Base-by-base conservation (phyloP, 192 early-diverging fungal species). In the Coemansia furcata region DNA sequence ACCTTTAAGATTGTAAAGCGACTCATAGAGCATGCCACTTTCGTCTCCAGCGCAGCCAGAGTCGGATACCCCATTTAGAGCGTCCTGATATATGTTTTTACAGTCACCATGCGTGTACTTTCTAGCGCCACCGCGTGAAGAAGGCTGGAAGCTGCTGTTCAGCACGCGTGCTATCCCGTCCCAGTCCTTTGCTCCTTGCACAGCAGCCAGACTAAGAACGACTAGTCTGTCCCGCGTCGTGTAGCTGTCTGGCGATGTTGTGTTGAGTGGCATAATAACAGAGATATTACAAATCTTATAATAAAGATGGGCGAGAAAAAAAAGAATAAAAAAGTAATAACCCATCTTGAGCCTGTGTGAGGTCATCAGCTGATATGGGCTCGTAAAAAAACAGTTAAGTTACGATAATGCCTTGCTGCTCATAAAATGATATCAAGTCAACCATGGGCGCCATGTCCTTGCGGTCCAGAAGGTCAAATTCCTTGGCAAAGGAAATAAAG, bases 391-490 rank as follows among this genome's bases (percentile, higher is more conserved):
- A 47, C 15, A 0, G 4, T 30, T 63, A 60, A 19, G 60, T 39
- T n/a, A 67, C 52, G 40, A 80, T 67, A 2, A 84, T 73, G 23
- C 72, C 73, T 36, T 84, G 70, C 37, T 83, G 68, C 64, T 82
- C 78, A 32, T 74, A 75, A 49, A 75, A 70, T 26, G 83, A 82
- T 63, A 96, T 91, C 38, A 96, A 83, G 21, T 95, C 93, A 33
- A 80, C 74, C 83, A 98, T 80, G 15, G 94, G 92, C 32, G 85
- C 81, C 63, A 92, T 75, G 59, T 98, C 96, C 82, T 95, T 97
- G 71, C 91, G 91, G 57, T 97, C 95, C 40, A 98, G 63, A 37
- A 97, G 82, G 67, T 97, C 95, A 85, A 97, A 99, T 73, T 95
- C 95, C 65, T 87, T 87, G 26, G 88, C 88, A 82, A 99, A 99